Evolutionary conservation across 31 red algal genomes (phyloP), one percentile per base, ranked within the genome.

Genomic region (Bonnemaisonia californica): DNA sequence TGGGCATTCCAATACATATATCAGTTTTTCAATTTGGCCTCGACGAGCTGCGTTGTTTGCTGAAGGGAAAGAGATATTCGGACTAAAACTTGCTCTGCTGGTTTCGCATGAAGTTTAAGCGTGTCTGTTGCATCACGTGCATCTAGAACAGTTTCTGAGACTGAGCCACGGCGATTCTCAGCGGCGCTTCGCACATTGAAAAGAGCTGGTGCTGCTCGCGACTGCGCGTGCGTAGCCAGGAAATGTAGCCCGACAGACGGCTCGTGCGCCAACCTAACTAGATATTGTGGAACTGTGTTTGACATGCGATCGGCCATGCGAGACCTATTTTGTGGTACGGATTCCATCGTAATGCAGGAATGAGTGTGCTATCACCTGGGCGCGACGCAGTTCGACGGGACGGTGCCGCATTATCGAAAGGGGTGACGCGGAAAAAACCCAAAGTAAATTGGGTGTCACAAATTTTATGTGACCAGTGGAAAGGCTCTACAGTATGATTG

Each of bases 201-300:
- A 5, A 75, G 71, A 9, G 71, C 47, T n/a, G 71, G 71, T 23
- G 31, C 71, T 4, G 71, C 71, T 26, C 41, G n/a, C 7, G 71
- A 23, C 29, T 56, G 71, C 16, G 71, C 71, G 41, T 75, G 71
- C 4, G 41, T 36, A 23, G 71, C 41, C 7, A 75, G 41, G 22
- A 54, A 48, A 34, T 75, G 71, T 3, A 75, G 71, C 5, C 71
- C 71, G 39, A 75, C 41, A n/a, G 71, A 75, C 29, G 71, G 71
- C 23, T 75, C 71, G 38, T 75, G 71, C 7, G 71, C 71, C 12
- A 75, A 41, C 27, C 64, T 27, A 19, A 69, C 64, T 27, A 69
- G 33, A 38, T 31, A 69, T 38, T 69, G 64, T 21, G 64, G 64
- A 22, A 69, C 27, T 21, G 64, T 33, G 26, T 69, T 27, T 21